Base-by-base conservation (phyloP, 2,329 filamentous ascomycete genomes). In the Xylaria sp. region DNA sequence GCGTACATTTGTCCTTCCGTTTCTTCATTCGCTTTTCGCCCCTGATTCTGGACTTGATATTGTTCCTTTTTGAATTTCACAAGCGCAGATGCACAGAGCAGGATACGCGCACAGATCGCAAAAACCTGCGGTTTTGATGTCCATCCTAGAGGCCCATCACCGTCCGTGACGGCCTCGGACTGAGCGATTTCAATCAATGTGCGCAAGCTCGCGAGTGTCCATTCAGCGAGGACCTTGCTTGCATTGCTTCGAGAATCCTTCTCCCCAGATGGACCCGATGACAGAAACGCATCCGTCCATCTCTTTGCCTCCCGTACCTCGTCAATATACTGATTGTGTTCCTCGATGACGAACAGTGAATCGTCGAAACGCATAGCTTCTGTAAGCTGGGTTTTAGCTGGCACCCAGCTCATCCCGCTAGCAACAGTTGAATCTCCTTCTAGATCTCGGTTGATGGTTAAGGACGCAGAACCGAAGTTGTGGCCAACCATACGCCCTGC, bases 261-360 rank as follows among this genome's bases (percentile, higher is more conserved):
- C 12, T 25, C 8, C n/a, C 41, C 41, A 7, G 33, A 10, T 25
- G 33, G 28, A n/a, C 51, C 36, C 13, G 71, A 59, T 12, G 71
- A 67, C 15, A 65, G 33, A 56, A 92, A 81, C 2, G 88, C 82
- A 18, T 78, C 79, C 0, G 85, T 81, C 94, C 94, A 98, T n/a
- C 89, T 79, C 20, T 85, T 81, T 3, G 90, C 85, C 79, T 98
- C 94, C 57, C 90, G 85, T 6, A 93, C 88, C 73, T 94, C 90
- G 78, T 98, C 95, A 59, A 95, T 84, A 79, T 93, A 98, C n/a
- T 98, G 85, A 78, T 99, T 99, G 78, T 97, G 94, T 78, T 97
- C 94, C 80, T 99, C 96, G 65, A 94, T 86, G 0, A 88, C 91
- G 78, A 99, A 99, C 0, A 99, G 86, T 3, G 90, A 85, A 71